Evolutionary conservation across 768 basidiomycete genomes (phyloP).

Genomic region (Amanita inopinata): DNA sequence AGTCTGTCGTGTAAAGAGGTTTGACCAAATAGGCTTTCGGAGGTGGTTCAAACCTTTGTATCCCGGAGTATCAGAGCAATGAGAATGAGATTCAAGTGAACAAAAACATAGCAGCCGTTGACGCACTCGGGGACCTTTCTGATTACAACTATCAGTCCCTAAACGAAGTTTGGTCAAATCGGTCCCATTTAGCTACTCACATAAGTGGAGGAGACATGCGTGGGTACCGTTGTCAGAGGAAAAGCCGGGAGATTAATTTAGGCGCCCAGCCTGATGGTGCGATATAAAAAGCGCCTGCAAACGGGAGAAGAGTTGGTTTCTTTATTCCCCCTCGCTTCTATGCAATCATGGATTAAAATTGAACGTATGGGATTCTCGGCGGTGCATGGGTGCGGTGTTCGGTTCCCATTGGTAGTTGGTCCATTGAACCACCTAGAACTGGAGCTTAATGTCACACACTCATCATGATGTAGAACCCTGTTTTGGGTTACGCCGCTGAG

Average conservation of each 20-base stretch:
- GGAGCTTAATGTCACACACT: too few relatives aligned
- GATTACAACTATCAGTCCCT: not conserved
- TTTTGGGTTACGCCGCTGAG: too few relatives aligned
- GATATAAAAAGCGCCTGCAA: too few relatives aligned
- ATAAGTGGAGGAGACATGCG: not conserved
- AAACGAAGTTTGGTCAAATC: not conserved
- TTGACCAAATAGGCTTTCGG: constrained; percentile 8
- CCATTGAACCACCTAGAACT: too few relatives aligned
- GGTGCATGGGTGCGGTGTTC: too few relatives aligned
- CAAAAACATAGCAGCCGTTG: not conserved
- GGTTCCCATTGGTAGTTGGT: too few relatives aligned
- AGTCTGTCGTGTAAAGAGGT: constrained; percentile 1
- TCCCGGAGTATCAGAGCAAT: not conserved
- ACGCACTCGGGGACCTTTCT: constrained; percentile 6
- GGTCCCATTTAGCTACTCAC: not conserved
- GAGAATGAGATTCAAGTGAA: not conserved
- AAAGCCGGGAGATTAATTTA: not conserved
- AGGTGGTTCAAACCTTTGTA: constrained; percentile 2
- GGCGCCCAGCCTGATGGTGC: not conserved
- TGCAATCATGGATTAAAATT: too few relatives aligned
- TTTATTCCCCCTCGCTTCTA: too few relatives aligned
- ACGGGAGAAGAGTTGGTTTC: too few relatives aligned
- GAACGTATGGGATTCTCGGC: too few relatives aligned
- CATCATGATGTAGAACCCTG: too few relatives aligned
- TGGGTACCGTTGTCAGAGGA: not conserved